These are phyloP conservation scores for Apiospora saccharicola DNA, from an alignment of 2,329 filamentous ascomycete species.

Conservation along the genomic window DNA sequence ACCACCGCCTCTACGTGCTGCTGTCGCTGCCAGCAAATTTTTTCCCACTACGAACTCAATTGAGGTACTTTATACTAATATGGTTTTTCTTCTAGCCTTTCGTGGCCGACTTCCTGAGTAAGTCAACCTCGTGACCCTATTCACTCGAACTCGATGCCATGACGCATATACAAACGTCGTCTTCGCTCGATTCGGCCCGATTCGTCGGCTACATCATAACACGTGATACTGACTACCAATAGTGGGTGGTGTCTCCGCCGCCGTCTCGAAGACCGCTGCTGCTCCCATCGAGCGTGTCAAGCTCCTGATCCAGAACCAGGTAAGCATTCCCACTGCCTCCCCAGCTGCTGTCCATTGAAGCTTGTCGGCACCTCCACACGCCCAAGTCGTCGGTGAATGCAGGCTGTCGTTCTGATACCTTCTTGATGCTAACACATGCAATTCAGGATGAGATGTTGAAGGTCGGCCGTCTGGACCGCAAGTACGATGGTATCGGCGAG, in stretches of 20 bases:
- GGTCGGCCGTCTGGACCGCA: slow-evolving; percentile 95
- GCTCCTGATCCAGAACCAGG: slow-evolving; percentile 99
- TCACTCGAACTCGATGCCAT: slow-evolving; percentile 14
- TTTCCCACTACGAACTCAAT: slow-evolving; percentile 19
- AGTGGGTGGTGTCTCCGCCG: slow-evolving; percentile 99
- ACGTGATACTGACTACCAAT: slow-evolving; percentile 37
- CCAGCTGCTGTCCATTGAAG: neutral
- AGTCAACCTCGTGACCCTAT: slow-evolving; percentile 53
- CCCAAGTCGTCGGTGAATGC: neutral
- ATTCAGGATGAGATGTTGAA: slow-evolving; percentile 99
- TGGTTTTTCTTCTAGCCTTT: slow-evolving; percentile 71
- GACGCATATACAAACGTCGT: slow-evolving; percentile 18
- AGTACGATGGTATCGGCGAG: slow-evolving; percentile 92
- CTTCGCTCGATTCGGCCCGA: slow-evolving; percentile 23
- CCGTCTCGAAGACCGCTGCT: slow-evolving; percentile 99
- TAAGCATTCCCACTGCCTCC: slow-evolving; percentile 55
- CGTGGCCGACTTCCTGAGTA: slow-evolving; percentile 99
- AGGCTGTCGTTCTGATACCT: neutral
- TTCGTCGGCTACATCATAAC: neutral
- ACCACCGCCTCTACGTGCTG: slow-evolving; percentile 4
- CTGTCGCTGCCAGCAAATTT: slow-evolving; percentile 29
- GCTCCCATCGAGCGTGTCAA: slow-evolving; percentile 99
- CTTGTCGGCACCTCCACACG: neutral
- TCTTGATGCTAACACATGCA: neutral
- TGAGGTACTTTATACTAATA: slow-evolving; percentile 42